Base-by-base conservation (phyloP, 495 filamentous ascomycete genomes). In the Cetradonia linearis region DNA sequence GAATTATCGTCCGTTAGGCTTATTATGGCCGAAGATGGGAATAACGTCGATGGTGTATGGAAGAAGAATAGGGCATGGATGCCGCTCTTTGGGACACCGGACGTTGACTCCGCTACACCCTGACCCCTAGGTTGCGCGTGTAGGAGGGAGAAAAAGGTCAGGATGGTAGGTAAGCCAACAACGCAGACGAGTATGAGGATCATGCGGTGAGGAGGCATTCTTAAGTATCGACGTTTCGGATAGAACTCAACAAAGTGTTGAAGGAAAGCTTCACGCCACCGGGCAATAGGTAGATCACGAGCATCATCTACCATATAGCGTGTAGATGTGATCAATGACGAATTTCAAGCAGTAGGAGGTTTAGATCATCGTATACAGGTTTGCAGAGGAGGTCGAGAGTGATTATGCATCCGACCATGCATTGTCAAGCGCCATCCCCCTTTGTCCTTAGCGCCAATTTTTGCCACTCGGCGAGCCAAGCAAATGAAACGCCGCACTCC, bases 1-100 rank as follows among this genome's bases (percentile, higher is more conserved):
- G 89, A 95, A 69, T 97, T 97, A 70, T 98, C 93, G 73, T 98
- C 91, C 62, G 89, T 95, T 46, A 98, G 84, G 65, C 88, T 95
- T 69, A 98, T 96, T 61, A 94, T 86, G 33, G 93, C 94, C 60
- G 88, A 94, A 5, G 90, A 89, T 14, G 94, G 91, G 69, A 98
- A 98, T 9, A 98, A 82, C 9, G 89, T 87, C 46, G 81, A 78
- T 6, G 84, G 82, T 23, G 84, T 78, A 57, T 82, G 81, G 71
- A 86, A 85, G 61, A 81, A 82, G 70, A 83, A 85, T 52, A 83
- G 68, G 40, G 81, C 73, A 60, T 76, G 75, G 36, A 86, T 59
- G 28, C 78, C 67, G 59, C 71, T 71, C 63, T 72, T 65, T 60
- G 71, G 73, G 66, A 70, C 69, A 56, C 73, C 69, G 53, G 74